Base-by-base conservation (phyloP, 2,329 filamentous ascomycete species). In the Endocalyx cinctus region DNA sequence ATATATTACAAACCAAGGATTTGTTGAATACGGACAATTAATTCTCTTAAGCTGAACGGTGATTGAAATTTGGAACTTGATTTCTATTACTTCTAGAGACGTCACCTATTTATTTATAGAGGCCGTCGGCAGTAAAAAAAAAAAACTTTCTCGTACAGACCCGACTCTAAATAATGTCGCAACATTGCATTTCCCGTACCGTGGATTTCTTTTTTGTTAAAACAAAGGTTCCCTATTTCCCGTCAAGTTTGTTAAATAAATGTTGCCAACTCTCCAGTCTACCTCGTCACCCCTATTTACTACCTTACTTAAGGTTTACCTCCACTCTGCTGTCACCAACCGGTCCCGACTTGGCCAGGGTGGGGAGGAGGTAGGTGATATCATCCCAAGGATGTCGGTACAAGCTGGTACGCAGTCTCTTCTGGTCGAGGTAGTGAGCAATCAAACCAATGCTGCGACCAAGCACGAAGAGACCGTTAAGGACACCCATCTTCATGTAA, bases 381-480 rank as follows among this genome's bases (percentile, higher is more conserved):
- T 95, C 89, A 63, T 95, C 92, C 92, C 92, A 97, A 61, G 92
- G 92, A 79, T 95, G 88, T 64, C 92, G 85, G 85, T 98, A 98
- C 48, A 98, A 81, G 64, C 92, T 92, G 58, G 92, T 98, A 58
- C 90, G 85, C 67, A 98, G 79, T 69, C 92, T 82, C 89, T 98
- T 98, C 80, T 98, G 92, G 73, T 98, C 92, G 56, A 98, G 82
- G 79, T 90, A 97, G 71, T 98, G 92, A 59, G 92, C 92, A 84
- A 98, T 98, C 51, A 98, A 77, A 86, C 92, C 92, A 59, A 98
- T 98, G 66, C 80, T 87, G 60, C 92, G 85, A 59, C 92, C 92
- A 41, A 98, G 81, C 29, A 98, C 92, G 76, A 98, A 98, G 42
- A 98, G 85, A 74, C 92, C 92, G 78, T 98, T 98, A 55, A 98